phyloP scores from a whole-genome alignment of 768 basidiomycete species.

The Lactifluus hygrophoroides region DNA sequence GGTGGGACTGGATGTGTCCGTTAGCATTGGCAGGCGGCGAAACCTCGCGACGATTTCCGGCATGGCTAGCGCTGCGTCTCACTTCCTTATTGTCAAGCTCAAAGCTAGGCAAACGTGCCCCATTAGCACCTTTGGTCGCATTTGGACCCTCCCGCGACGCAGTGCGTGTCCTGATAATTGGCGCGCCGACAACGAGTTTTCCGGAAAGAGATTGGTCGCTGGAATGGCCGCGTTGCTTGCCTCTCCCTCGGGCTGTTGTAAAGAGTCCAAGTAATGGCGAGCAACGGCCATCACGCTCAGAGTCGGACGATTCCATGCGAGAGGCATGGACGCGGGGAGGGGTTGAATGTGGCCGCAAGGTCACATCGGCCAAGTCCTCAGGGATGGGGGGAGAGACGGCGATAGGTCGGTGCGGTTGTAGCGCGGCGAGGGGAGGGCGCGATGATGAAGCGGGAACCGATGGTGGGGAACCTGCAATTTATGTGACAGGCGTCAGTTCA shows the following conservation, averaged over 20 bases:
- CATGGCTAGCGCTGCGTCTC: constrained; percentile 14
- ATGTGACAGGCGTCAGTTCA: neutral
- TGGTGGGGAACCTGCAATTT: neutral
- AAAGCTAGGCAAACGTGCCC: constrained; percentile 4
- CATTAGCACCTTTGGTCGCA: neutral
- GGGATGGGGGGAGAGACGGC: neutral
- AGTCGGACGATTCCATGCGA: constrained; percentile 12
- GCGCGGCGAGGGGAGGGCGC: constrained; percentile 3
- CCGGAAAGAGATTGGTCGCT: neutral
- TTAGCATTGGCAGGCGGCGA: neutral
- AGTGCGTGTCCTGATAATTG: constrained; percentile 16
- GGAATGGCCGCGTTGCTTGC: constrained; percentile 9
- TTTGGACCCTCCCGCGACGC: constrained; percentile 16
- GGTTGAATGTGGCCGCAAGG: constrained; percentile 16
- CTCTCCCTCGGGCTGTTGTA: constrained; percentile 19
- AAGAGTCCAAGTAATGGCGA: constrained; percentile 29
- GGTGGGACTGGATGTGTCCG: neutral
- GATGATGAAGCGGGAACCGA: neutral
- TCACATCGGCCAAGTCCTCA: neutral
- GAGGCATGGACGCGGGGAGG: constrained; percentile 18
- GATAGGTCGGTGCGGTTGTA: neutral
- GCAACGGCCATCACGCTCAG: constrained; percentile 27
- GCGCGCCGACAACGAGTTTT: constrained; percentile 15
- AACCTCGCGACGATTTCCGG: constrained; percentile 3
- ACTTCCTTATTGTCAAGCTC: constrained; percentile 12